A percentile compares a stretch with the other conserved stretches of the same genome.
phyloP scores from a whole-genome alignment of 805 yeast species.

The Yarrowia sp. region DNA sequence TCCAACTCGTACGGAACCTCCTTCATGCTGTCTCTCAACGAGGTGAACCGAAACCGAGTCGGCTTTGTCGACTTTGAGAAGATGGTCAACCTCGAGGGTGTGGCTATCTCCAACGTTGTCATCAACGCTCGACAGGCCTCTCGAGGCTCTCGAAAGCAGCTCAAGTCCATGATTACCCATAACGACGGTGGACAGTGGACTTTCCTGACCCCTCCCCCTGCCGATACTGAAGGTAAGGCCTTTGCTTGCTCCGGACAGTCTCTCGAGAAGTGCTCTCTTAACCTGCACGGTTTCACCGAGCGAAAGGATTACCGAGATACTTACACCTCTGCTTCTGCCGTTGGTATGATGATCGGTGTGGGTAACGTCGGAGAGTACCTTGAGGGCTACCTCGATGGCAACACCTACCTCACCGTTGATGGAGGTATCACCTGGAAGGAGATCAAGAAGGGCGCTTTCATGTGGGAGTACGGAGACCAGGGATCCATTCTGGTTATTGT shows the following conservation, averaged over 20 bases:
- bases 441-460: slow-evolving; percentile 63
- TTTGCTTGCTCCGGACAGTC: slow-evolving; percentile 50
- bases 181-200: slow-evolving; percentile 93
- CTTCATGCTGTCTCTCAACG: slow-evolving; percentile 61
- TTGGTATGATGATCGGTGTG: slow-evolving; percentile 85
- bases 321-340: slow-evolving; percentile 81
- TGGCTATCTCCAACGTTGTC: slow-evolving; percentile 70
- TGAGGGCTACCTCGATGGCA: slow-evolving; percentile 46
- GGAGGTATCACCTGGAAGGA: slow-evolving; percentile 91
- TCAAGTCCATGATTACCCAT: slow-evolving; percentile 73
- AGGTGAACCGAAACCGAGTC: slow-evolving; percentile 65
- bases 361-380: slow-evolving; percentile 81
- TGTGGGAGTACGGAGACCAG: slow-evolving; percentile 97
- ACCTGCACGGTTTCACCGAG: slow-evolving; percentile 89
- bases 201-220: slow-evolving; percentile 62
- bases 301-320: slow-evolving; percentile 80
- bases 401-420: slow-evolving; percentile 79
- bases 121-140: slow-evolving; percentile 48
- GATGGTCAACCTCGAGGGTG: slow-evolving; percentile 79
- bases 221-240: slow-evolving; percentile 57
- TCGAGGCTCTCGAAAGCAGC: slow-evolving; percentile 48
- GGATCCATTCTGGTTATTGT: slow-evolving; percentile 82
- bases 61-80: slow-evolving; percentile 92
- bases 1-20: slow-evolving; percentile 91
- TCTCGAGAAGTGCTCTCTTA: slow-evolving; percentile 66